A percentile compares a stretch with the other conserved stretches of the same genome.
These are phyloP conservation scores for Daedalea quercina DNA, from an alignment of 768 basidiomycete genomes.

Conservation along the genomic window DNA sequence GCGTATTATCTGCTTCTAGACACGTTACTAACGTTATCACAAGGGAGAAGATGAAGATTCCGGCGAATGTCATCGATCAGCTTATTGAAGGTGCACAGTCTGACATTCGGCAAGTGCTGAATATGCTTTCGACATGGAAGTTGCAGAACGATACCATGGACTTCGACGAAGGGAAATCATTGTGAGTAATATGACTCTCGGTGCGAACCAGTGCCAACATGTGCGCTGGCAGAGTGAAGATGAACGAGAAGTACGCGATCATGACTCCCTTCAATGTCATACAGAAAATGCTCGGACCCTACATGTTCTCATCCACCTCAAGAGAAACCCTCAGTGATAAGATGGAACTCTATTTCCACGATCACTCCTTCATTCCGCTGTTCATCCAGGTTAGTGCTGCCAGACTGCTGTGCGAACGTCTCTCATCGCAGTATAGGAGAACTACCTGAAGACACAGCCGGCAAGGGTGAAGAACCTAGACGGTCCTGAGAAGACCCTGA, in stretches of 20 bases:
- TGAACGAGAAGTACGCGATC: conserved; percentile 90
- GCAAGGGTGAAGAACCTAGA: conserved; percentile 46
- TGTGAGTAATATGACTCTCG: neutral
- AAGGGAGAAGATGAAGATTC: conserved; percentile 93
- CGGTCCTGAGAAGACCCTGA: conserved; percentile 61
- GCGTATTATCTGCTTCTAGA: conserved; percentile 23
- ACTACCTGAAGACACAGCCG: conserved; percentile 85
- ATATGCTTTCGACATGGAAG: conserved; percentile 98
- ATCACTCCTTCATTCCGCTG: conserved; percentile 88
- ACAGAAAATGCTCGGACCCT: conserved; percentile 85
- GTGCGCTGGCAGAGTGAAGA: conserved; percentile 48
- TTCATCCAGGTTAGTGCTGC: conserved; percentile 76
- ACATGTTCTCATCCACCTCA: conserved; percentile 78
- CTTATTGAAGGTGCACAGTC: conserved; percentile 85
- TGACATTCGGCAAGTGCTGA: conserved; percentile 94
- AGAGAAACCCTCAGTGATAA: conserved; percentile 84
- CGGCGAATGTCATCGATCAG: conserved; percentile 87
- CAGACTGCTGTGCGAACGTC: too few relatives aligned
- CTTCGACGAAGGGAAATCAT: conserved; percentile 85
- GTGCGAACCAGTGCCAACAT: neutral
- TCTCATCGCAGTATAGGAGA: conserved; percentile 52
- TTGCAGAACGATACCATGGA: conserved; percentile 75
- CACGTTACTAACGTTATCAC: too few relatives aligned
- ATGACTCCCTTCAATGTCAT: conserved; percentile 91
- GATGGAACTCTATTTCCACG: conserved; percentile 95